These are phyloP conservation scores for Xylaria sp. DNA, from an alignment of 2,329 filamentous ascomycete species.

Conservation along the genomic window DNA sequence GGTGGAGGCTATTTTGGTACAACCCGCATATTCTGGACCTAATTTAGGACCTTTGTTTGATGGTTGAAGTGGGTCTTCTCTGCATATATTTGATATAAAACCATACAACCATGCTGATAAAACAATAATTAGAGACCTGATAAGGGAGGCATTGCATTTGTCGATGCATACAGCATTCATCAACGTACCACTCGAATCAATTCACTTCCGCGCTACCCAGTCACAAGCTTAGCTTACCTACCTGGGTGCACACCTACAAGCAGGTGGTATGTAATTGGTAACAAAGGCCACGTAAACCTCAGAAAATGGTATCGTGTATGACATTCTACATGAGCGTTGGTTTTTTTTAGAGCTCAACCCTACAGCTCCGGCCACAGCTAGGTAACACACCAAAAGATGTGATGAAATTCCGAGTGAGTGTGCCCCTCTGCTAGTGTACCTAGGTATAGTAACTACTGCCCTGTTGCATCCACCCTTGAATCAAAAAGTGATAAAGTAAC, in stretches of 20 bases:
- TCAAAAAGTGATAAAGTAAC: background rate
- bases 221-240: too few relatives aligned
- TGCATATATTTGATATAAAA: background rate
- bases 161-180: conserved; percentile 1
- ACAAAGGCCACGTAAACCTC: conserved; percentile 34
- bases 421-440: background rate
- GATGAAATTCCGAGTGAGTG: background rate
- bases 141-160: conserved; percentile 5
- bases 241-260: background rate
- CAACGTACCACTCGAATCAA: too few relatives aligned
- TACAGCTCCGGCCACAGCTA: background rate
- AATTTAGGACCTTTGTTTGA: too few relatives aligned
- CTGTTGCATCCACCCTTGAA: background rate
- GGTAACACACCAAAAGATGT: background rate
- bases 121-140: background rate
- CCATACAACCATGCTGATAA: conserved; percentile 1
- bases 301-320: conserved; percentile 11
- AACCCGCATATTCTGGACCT: background rate
- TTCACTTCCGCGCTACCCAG: too few relatives aligned
- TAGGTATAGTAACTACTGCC: background rate
- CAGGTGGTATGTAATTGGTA: background rate
- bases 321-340: background rate
- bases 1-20: conserved; percentile 2
- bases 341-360: background rate
- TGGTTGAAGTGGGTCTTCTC: background rate